Evolutionary conservation across 2,329 filamentous ascomycete genomes (phyloP), one percentile per base, ranked within the genome.

Genomic region (Stemphylium vesicarium): DNA sequence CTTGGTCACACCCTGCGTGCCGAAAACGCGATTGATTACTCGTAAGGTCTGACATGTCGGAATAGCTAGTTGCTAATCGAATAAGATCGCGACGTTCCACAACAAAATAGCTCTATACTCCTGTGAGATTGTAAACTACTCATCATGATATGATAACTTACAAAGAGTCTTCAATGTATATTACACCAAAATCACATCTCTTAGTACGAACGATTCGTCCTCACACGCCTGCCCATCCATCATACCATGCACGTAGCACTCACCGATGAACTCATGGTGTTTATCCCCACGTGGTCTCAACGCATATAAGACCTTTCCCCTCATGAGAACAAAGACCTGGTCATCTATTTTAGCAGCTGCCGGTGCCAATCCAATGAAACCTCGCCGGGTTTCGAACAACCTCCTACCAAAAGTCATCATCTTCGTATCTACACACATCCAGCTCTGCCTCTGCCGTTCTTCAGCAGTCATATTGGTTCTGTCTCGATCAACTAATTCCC

Each of bases 161-260:
- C 26, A 29, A 11, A 29, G 26, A 10, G 2, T 29, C 1, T 10
- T 3, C 8, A 29, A 29, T 11, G 9, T 29, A 10, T 29, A 11
- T 29, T 11, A 29, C 26, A 29, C 26, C 9, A 29, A 29, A 29
- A 29, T 4, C 2, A 29, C 9, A 9, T 29, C 26, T 11, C 26
- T 29, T 3, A 29, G 26, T 11, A 11, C 8, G 9, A 29, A 29
- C 9, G 26, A 11, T 11, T 11, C 26, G 26, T 29, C 22, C 22
- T 24, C 26, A 11, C 26, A 29, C 8, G 44, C 31, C 16, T 54
- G 16, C 12, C 55, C 55, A 22, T 50, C 46, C 39, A 53, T 48
- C 24, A 58, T 38, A 9, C 43, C 50, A 43, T 58, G 50, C 7
- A 58, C 40, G 18, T 58, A 58, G 33, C 50, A 58, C 32, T 58